phyloP scores from a whole-genome alignment of 805 yeast genomes.

The Kluyveromyces siamensis region DNA sequence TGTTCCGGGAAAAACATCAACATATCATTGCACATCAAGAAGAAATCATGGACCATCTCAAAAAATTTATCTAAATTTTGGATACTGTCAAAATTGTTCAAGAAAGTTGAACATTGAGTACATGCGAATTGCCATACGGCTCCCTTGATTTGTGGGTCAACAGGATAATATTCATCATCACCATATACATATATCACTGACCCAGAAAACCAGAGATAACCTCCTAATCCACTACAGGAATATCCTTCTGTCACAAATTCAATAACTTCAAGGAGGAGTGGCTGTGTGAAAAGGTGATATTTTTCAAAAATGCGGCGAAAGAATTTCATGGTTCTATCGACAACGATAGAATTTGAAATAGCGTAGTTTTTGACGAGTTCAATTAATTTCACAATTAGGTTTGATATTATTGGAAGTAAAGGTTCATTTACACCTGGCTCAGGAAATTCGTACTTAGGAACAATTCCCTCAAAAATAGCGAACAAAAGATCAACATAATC shows the following conservation, averaged over 20 bases:
- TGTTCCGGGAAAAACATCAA: slow-evolving; percentile 55
- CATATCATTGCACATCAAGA: slow-evolving; percentile 68
- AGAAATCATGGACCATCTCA: slow-evolving; percentile 80
- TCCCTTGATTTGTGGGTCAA: slow-evolving; percentile 35
- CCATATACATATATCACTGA: slow-evolving; percentile 66
- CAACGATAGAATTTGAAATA: slow-evolving; percentile 21
- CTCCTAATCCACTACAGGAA: slow-evolving; percentile 59
- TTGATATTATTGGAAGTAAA: slow-evolving; percentile 18
- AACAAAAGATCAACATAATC: slow-evolving; percentile 54
- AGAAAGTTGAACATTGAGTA: slow-evolving; percentile 54
- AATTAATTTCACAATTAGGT: slow-evolving; percentile 19
- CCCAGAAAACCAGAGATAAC: slow-evolving; percentile 88
- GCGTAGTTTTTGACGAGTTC: slow-evolving; percentile 19
- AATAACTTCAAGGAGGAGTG: slow-evolving; percentile 57
- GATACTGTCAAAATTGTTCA: slow-evolving; percentile 32
- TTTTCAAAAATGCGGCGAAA: slow-evolving; percentile 55
- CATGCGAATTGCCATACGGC: slow-evolving; percentile 69
- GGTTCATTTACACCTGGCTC: slow-evolving; percentile 23
- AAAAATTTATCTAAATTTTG: slow-evolving; percentile 18
- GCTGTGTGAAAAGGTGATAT: slow-evolving; percentile 30
- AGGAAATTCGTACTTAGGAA: slow-evolving; percentile 24
- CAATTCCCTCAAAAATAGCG: slow-evolving; percentile 26
- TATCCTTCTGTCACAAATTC: slow-evolving; percentile 63
- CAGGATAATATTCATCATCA: slow-evolving; percentile 35
- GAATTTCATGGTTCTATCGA: slow-evolving; percentile 68